phyloP scores from a whole-genome alignment of 805 yeast genomes.

The Debaryomyces maramus region DNA sequence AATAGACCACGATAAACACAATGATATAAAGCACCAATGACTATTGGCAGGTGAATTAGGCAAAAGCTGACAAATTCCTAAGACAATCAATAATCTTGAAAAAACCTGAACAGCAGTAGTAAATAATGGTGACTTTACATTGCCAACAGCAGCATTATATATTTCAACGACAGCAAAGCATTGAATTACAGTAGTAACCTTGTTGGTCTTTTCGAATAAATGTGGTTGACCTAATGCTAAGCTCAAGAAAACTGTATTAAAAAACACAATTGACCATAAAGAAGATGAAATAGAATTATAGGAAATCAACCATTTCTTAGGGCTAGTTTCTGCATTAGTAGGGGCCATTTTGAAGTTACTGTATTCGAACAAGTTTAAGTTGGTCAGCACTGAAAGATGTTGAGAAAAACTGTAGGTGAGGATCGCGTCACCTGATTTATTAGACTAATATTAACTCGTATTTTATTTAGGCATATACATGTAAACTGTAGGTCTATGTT shows the following conservation, averaged over 20 bases:
- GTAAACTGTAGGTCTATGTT: too few relatives aligned
- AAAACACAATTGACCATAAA: slow-evolving; percentile 41
- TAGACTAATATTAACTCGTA: too few relatives aligned
- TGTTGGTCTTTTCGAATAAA: slow-evolving; percentile 59
- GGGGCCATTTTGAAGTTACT: background rate
- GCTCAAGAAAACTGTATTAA: slow-evolving; percentile 38
- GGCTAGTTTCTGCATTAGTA: slow-evolving; percentile 9
- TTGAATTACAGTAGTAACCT: slow-evolving; percentile 67
- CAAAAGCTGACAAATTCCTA: slow-evolving; percentile 75
- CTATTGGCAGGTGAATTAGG: slow-evolving; percentile 68
- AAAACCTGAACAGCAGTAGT: slow-evolving; percentile 88
- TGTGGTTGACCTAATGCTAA: slow-evolving; percentile 58
- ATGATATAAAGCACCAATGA: slow-evolving; percentile 61
- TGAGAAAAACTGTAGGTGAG: too few relatives aligned
- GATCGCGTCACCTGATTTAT: too few relatives aligned
- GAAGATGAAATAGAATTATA: slow-evolving; percentile 44
- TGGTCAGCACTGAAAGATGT: too few relatives aligned
- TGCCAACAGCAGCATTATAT: slow-evolving; percentile 71
- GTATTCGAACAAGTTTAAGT: too few relatives aligned
- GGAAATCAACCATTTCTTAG: slow-evolving; percentile 39
- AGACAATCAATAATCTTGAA: slow-evolving; percentile 77
- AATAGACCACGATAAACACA: slow-evolving; percentile 84
- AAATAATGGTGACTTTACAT: slow-evolving; percentile 79
- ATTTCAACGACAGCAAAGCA: slow-evolving; percentile 79
- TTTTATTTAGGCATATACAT: too few relatives aligned